phyloP scores from a whole-genome alignment of 2,329 filamentous ascomycete species.

The Botrytis squamosa region DNA sequence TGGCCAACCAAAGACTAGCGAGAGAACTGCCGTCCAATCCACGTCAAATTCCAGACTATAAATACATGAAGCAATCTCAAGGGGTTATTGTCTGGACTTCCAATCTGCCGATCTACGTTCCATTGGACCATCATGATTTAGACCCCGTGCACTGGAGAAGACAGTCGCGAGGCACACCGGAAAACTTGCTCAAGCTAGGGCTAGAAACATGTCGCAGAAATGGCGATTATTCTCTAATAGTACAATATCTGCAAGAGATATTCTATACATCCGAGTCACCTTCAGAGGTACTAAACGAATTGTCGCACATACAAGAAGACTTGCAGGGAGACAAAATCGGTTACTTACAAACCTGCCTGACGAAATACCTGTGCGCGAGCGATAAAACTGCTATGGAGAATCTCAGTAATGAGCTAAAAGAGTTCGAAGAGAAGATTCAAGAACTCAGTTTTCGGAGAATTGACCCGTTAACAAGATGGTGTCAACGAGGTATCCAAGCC shows the following conservation, averaged over 20 bases:
- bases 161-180: not conserved
- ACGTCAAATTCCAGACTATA: not conserved
- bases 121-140: not conserved
- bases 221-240: not conserved
- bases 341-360: not conserved
- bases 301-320: not conserved
- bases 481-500: not conserved
- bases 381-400: not conserved
- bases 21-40: not conserved
- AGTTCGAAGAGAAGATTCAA: not conserved
- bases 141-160: not conserved
- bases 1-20: not conserved
- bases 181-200: not conserved
- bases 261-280: not conserved
- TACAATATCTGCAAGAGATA: not conserved
- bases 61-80: not conserved
- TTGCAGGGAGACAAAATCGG: not conserved
- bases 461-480: not conserved
- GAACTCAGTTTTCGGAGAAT: fast-evolving
- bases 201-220: not conserved
- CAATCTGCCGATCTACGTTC: not conserved
- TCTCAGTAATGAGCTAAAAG: not conserved
- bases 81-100: not conserved
- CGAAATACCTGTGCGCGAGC: not conserved
- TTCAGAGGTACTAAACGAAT: not conserved